Evolutionary conservation across 2,329 filamentous ascomycete genomes (phyloP), one percentile per base, ranked within the genome.

Genomic region (Arthrobotrys conoides): DNA sequence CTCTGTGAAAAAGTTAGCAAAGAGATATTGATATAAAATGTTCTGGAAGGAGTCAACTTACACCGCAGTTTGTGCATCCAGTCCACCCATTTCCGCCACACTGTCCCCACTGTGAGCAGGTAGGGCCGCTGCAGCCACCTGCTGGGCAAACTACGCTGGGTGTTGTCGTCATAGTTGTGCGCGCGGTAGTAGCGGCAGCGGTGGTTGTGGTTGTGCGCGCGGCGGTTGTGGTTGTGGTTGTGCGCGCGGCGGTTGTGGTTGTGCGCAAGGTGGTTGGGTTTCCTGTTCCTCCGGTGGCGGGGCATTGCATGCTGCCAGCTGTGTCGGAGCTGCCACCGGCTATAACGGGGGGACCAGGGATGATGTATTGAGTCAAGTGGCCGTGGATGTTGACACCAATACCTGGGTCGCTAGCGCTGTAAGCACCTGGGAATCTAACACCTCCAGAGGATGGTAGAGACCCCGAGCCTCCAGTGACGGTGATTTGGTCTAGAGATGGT

Each of bases 381-480:
- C 82, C 82, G 80, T 85, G 85, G 76, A 87, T 87, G 82, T 87
- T 86, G 80, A 87, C 85, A 38, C 85, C 83, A 80, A 88, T 87
- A 46, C 86, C 87, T 1, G 86, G 85, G 82, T 88, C 86, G 65
- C 80, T 84, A 1, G 85, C 83, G 30, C 83, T 85, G 83, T 88
- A 88, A 0, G 86, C 84, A 14, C 87, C 87, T 0, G 87, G 87
- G 80, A 88, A 86, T 70, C 84, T 84, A 27, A 87, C 86, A 36
- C 84, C 82, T 22, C 83, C 73, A 1, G 36, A 44, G 18, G 57
- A 59, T 0, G 87, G 86, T 3, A 83, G 83, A 3, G 84, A 86
- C 1, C 83, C 86, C 27, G 86, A 86, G 14, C 83, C 84, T 27
- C 85, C 85, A 33, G 86, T 85, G 41, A 88, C 85, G 76, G 86